Evolutionary conservation across 176 grass and related monocot genomes (phyloP), one percentile per base, ranked within the genome.

Genomic region (Melocanna baccifera): DNA sequence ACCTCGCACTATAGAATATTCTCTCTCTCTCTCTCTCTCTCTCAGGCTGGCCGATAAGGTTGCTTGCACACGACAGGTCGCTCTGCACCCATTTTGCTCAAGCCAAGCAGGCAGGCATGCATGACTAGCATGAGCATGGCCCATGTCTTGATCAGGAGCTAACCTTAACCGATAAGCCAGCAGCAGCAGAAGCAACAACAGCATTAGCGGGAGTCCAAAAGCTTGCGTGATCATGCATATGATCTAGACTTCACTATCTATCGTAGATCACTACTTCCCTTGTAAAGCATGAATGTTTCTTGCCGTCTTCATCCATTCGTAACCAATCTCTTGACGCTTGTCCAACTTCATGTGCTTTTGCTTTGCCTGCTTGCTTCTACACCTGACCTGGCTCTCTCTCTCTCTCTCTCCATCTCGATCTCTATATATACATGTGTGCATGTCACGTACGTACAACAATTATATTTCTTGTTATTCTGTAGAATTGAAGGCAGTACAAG

Each of bases 1-100:
- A 22, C 61, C 26, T 30, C 15, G 26, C 23, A 30, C 61, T 63
- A 0, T 62, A 63, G 25, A 28, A 28, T 57, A n/a, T 7, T 36
- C 34, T 36, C 42, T 45, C 6, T 45, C 41, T 45, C 43, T 11
- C 9, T n/a, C 7, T 57, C 22, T 23, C 20, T 29, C 4, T 62
- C 25, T 62, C 22, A 58, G 9, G 3, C 56, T 58, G 56, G 37
- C 16, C 48, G 29, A 56, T 16, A 34, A 77, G 30, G 72, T 92
- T 82, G 91, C 91, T 88, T 93, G 82, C 82, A 91, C 91, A 93
- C 91, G 74, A 86, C 36, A 83, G 5, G 46, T 68, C 83, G 64
- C 62, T 47, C 50, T 15, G 25, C 22, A 34, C 7, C 26, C 30
- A 25, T 58, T 57, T 59, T 16, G 40, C n/a, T 25, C 25, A 63